Percentiles rank a stretch among this genome's conserved stretches.
Conservation (phyloP, 352 stramenopile species). For the Phytophthora multivora region DNA sequence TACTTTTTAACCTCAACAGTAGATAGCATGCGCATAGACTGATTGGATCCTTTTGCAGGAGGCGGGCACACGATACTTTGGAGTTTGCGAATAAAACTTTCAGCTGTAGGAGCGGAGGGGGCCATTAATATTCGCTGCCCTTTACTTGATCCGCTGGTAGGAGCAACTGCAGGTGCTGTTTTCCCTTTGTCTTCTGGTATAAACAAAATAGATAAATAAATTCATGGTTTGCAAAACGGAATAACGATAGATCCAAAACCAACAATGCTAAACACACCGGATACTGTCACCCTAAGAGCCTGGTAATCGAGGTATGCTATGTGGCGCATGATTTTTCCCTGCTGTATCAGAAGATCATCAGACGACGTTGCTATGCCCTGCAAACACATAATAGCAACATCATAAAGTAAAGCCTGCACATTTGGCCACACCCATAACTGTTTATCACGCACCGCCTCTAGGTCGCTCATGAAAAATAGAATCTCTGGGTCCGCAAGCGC, state of each 20-base stretch:
- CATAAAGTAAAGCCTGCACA: background rate
- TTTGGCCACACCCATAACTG: background rate
- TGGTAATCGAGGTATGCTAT: conserved; percentile 55
- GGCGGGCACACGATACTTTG: conserved; percentile 34
- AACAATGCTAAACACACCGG: conserved; percentile 18
- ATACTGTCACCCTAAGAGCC: conserved; percentile 23
- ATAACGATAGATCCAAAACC: background rate
- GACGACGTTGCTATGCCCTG: conserved; percentile 52
- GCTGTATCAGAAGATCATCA: conserved; percentile 51
- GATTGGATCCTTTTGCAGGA: conserved; percentile 7
- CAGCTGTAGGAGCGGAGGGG: conserved; percentile 12
- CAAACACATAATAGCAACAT: conserved; percentile 3
- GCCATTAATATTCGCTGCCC: background rate
- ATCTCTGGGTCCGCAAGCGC: conserved; percentile 71
- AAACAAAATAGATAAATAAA: background rate
- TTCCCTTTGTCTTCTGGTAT: conserved; percentile 13
- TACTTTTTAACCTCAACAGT: conserved; percentile 39
- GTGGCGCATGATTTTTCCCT: conserved; percentile 46
- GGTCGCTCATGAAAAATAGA: conserved; percentile 80
- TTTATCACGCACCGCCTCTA: conserved; percentile 48
- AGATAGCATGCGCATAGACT: conserved; percentile 21
- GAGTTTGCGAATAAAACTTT: conserved; percentile 38
- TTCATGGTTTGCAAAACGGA: background rate
- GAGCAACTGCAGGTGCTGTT: background rate
- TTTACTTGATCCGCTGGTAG: background rate